Conservation (phyloP, 2,329 filamentous ascomycete genomes). For the Aspergillus ochraceus region DNA sequence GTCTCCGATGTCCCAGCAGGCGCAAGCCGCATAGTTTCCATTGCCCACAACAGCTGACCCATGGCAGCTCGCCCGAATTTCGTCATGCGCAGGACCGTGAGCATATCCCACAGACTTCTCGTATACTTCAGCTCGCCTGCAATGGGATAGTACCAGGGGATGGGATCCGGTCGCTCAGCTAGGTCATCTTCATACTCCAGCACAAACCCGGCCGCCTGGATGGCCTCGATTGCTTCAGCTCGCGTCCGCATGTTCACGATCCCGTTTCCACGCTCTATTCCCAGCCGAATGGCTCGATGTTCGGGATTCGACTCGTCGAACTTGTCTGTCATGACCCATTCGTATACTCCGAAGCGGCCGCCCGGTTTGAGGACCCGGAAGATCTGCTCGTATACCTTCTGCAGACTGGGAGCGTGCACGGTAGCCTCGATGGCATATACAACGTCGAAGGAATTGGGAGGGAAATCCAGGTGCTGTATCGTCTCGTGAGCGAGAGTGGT, state of each 20-base stretch:
- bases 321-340: slow-evolving; percentile 97
- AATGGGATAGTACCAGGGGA: slow-evolving; percentile 93
- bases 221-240: slow-evolving; percentile 75
- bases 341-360: slow-evolving; percentile 93
- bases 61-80: slow-evolving; percentile 73
- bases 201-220: slow-evolving; percentile 84
- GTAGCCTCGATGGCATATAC: slow-evolving; percentile 98
- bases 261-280: slow-evolving; percentile 92
- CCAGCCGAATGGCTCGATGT: slow-evolving; percentile 87
- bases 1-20: slow-evolving; percentile 80
- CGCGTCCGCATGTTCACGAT: slow-evolving; percentile 97
- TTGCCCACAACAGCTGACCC: slow-evolving; percentile 72
- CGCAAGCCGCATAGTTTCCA: slow-evolving; percentile 59
- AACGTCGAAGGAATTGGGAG: slow-evolving; percentile 86
- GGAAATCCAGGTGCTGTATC: slow-evolving; percentile 78
- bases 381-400: slow-evolving; percentile 92
- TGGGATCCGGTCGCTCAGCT: slow-evolving; percentile 71
- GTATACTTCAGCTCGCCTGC: slow-evolving; percentile 83
- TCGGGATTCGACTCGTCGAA: slow-evolving; percentile 86
- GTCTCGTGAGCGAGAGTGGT: not conserved
- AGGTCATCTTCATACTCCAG: slow-evolving; percentile 83
- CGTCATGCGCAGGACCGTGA: slow-evolving; percentile 87
- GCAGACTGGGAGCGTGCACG: slow-evolving; percentile 85
- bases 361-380: slow-evolving; percentile 94
- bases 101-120: slow-evolving; percentile 73